Evolutionary conservation across 257 asterid genomes (phyloP).

Genomic region (Eustoma russellianum): DNA sequence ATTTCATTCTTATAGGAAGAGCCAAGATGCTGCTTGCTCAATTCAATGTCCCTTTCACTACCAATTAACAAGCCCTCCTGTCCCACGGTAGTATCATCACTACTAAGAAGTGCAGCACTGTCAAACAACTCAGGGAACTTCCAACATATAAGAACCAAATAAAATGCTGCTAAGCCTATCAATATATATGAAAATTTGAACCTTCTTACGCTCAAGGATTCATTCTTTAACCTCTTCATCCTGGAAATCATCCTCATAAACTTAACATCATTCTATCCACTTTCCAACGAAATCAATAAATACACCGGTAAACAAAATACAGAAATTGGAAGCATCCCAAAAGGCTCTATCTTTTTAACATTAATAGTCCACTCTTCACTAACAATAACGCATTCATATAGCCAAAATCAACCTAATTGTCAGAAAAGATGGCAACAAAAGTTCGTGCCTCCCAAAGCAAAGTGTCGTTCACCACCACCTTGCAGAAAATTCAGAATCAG

Average conservation of each 20-base stretch:
- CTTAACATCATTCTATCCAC: background rate
- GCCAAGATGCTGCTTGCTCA: constrained; percentile 22
- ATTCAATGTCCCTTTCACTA: constrained; percentile 27
- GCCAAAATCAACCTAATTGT: no score
- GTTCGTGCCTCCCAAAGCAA: no score
- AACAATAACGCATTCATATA: background rate
- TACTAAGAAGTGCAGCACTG: constrained; percentile 43
- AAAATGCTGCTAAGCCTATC: constrained; percentile 56
- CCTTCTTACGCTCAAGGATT: constrained; percentile 55
- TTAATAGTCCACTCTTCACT: background rate
- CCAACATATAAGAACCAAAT: constrained; percentile 54
- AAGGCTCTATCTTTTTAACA: background rate
- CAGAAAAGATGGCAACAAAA: no score
- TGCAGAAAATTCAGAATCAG: no score
- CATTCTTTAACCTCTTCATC: constrained; percentile 74
- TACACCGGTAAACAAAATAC: background rate
- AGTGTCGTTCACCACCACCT: no score
- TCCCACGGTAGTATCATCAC: constrained; percentile 20
- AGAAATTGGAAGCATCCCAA: background rate
- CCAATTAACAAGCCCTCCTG: constrained; percentile 28
- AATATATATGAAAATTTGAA: constrained; percentile 52
- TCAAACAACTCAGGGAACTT: constrained; percentile 63
- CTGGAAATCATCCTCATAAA: constrained; percentile 6
- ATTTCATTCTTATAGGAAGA: constrained; percentile 36
- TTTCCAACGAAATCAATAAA: background rate